Evolutionary conservation across 495 filamentous ascomycete genomes (phyloP).

Genomic region (Lasiosphaeria ovina): DNA sequence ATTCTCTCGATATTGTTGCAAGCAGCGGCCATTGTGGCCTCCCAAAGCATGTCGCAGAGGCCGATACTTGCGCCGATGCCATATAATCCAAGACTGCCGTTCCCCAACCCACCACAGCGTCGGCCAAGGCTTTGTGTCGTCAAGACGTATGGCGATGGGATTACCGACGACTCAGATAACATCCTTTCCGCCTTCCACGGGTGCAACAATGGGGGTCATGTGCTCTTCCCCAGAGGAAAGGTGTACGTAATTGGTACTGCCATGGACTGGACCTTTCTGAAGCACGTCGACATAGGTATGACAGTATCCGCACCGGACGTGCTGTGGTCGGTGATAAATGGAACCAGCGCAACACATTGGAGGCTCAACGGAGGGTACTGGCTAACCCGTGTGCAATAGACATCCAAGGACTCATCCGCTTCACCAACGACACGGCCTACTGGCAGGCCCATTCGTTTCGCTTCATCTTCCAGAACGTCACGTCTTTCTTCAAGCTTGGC

Average conservation of each 20-base stretch:
- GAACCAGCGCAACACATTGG: too few relatives aligned
- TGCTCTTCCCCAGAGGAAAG: conserved; percentile 53
- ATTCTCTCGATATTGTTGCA: conserved; percentile 9
- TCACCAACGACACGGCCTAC: conserved; percentile 65
- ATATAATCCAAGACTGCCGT: conserved; percentile 24
- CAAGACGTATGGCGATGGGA: conserved; percentile 38
- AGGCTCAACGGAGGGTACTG: background rate
- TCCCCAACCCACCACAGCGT: conserved; percentile 23
- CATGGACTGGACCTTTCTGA: conserved; percentile 61
- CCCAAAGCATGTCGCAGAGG: conserved; percentile 19
- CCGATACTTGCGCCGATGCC: conserved; percentile 28
- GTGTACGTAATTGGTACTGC: conserved; percentile 64
- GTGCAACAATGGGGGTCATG: conserved; percentile 67
- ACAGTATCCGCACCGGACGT: background rate
- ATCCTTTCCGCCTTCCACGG: conserved; percentile 55
- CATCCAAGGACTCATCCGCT: conserved; percentile 32
- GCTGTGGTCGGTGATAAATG: background rate
- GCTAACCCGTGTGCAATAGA: conserved; percentile 9
- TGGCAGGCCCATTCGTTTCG: conserved; percentile 62
- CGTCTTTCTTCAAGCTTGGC: conserved; percentile 68
- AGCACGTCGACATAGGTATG: conserved; percentile 58
- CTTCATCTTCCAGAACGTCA: conserved; percentile 62
- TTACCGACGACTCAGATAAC: conserved; percentile 56
- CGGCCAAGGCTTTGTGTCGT: conserved; percentile 32
- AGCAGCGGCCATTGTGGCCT: background rate